Base-by-base conservation (phyloP, 805 yeast species). In the Lipomyces yamadae region DNA sequence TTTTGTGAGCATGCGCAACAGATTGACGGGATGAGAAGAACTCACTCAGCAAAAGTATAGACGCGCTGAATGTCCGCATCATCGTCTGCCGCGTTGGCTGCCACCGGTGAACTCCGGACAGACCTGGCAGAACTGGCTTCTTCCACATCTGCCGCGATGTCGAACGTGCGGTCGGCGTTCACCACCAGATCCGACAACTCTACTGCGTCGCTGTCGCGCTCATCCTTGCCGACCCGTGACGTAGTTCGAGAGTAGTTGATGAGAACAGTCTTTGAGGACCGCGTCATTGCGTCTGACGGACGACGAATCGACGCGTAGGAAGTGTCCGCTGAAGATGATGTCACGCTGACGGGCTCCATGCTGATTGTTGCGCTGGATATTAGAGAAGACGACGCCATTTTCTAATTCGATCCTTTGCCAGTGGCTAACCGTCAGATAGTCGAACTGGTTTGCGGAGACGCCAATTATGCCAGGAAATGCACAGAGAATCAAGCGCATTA, bases 221-320 rank as follows among this genome's bases (percentile, higher is more conserved):
- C 15, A 15, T 42, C 24, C 4, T 18, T 4, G 2, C 45, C 42
- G 15, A 18, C 39, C 52, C 32, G 60, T 33, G 6, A n/a, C 8
- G 24, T 1, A 15, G 5, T 1, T 30, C 6, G 11, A 4, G 30
- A 56, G 29, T 29, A 56, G 34, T 37, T 13, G 32, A 58, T 58
- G 32, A 48, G 18, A 18, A 58, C 42, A 10, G 61, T 32, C 37
- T 42, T 58, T 24, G 61, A 58, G 7, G 61, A 29, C 42, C 61
- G 45, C 11, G 61, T 58, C 29, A 42, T 15, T 24, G 56, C 61
- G 30, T 58, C 35, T 29, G 61, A 58, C 15, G 61, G 61, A 10
- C 56, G 54, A 2, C 61, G 56, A 39, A 58, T 18, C 13, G 55
- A 48, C 32, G 55, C 30, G 55, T 29, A 29, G 34, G n/a, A 52